Evolutionary conservation across 2,329 filamentous ascomycete species (phyloP).

Genomic region (Aureobasidium sp.): DNA sequence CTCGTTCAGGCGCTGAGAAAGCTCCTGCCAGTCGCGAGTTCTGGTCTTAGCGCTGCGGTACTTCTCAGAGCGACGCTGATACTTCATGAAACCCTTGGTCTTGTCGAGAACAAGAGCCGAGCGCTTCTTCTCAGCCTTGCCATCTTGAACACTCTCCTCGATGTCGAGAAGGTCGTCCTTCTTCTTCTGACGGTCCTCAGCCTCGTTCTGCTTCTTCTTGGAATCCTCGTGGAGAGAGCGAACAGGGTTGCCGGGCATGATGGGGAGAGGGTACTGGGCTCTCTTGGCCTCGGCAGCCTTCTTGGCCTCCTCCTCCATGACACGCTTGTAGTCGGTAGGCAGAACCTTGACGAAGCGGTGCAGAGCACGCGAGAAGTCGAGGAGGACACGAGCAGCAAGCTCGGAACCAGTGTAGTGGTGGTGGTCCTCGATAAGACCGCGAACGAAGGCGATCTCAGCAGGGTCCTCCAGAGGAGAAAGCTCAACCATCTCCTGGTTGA

Average conservation of each 20-base stretch:
- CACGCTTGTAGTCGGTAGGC: constrained; percentile 92
- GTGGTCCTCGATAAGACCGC: constrained; percentile 89
- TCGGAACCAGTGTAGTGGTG: constrained; percentile 97
- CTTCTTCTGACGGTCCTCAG: constrained; percentile 58
- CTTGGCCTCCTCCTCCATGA: constrained; percentile 74
- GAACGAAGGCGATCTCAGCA: constrained; percentile 80
- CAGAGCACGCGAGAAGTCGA: constrained; percentile 91
- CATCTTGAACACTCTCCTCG: constrained; percentile 82
- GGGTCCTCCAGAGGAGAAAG: constrained; percentile 77
- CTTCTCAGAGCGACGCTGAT: constrained; percentile 85
- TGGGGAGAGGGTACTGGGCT: constrained; percentile 71
- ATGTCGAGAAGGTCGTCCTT: constrained; percentile 70
- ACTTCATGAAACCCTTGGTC: constrained; percentile 96
- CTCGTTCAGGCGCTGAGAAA: constrained; percentile 79
- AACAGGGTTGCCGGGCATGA: constrained; percentile 60
- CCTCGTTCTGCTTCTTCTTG: constrained; percentile 50
- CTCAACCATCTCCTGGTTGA: constrained; percentile 98
- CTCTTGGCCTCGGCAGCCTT: constrained; percentile 82
- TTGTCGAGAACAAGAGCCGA: constrained; percentile 91
- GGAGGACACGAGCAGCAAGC: constrained; percentile 80
- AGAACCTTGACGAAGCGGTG: constrained; percentile 89
- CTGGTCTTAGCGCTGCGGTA: constrained; percentile 79
- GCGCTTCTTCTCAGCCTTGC: constrained; percentile 81
- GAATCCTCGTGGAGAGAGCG: constrained; percentile 48
- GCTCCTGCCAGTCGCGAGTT: constrained; percentile 88